A percentile compares a stretch with the other conserved stretches of the same genome.
Evolutionary conservation across 371 early-diverging fungal species (phyloP).

Genomic region (Syncephalis fuscata): DNA sequence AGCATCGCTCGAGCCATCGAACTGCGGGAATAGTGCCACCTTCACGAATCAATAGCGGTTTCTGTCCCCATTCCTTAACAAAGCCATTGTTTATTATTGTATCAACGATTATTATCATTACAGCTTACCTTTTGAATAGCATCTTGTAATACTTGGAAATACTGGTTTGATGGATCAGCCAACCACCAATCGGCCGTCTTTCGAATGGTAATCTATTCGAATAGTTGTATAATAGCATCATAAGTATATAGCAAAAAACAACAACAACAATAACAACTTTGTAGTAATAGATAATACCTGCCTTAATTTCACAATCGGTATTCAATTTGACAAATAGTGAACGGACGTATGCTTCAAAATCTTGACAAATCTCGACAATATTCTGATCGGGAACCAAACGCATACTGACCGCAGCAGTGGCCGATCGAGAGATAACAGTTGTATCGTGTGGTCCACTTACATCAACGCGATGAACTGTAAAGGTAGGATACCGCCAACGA

Average conservation of each 20-base stretch:
- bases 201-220: slow-evolving; percentile 27
- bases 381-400: slow-evolving; percentile 69
- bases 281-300: too few species aligned
- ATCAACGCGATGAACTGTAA: slow-evolving; percentile 64
- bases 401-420: slow-evolving; percentile 57
- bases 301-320: slow-evolving; percentile 32
- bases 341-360: slow-evolving; percentile 33
- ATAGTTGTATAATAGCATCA: slow-evolving; percentile 2
- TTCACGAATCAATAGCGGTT: slow-evolving; percentile 50
- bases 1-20: slow-evolving; percentile 58
- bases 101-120: too few species aligned
- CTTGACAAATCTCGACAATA: slow-evolving; percentile 32
- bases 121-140: slow-evolving; percentile 29
- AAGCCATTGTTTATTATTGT: too few species aligned
- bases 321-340: slow-evolving; percentile 25
- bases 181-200: slow-evolving; percentile 68
- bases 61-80: slow-evolving; percentile 38
- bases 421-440: slow-evolving; percentile 55
- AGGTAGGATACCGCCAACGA: slow-evolving; percentile 62
- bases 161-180: slow-evolving; percentile 43
- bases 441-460: slow-evolving; percentile 44
- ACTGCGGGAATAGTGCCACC: slow-evolving; percentile 76
- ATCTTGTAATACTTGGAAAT: slow-evolving; percentile 44
- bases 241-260: too few species aligned
- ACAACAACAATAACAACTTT: too few species aligned